Conservation (phyloP, 1,284 basidiomycete species). For the Leccinum pseudoinsigne region DNA sequence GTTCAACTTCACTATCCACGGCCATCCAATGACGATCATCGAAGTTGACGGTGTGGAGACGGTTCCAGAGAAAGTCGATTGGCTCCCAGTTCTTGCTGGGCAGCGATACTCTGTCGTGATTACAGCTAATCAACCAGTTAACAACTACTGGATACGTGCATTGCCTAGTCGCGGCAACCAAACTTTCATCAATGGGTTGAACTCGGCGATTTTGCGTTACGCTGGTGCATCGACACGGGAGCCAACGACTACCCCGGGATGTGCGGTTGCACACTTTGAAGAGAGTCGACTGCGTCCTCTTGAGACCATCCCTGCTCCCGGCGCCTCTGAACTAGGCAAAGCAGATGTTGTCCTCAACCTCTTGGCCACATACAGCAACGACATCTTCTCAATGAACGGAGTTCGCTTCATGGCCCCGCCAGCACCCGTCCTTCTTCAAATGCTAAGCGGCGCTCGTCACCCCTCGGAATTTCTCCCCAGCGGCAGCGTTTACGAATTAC, state of each 20-base stretch:
- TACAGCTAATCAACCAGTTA: constrained; percentile 37
- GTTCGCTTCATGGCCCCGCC: constrained; percentile 39
- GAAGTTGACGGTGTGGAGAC: constrained; percentile 50
- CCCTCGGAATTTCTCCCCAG: constrained; percentile 45
- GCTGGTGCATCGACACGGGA: constrained; percentile 37
- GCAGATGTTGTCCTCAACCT: constrained; percentile 38
- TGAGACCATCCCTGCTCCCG: constrained; percentile 31
- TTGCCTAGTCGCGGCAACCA: constrained; percentile 24
- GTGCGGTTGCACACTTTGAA: constrained; percentile 24
- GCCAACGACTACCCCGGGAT: constrained; percentile 30
- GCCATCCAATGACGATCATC: constrained; percentile 46
- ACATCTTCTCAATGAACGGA: constrained; percentile 38
- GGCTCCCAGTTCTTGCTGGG: constrained; percentile 32
- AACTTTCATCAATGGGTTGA: constrained; percentile 34
- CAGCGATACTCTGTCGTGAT: constrained; percentile 41
- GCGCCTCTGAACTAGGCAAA: constrained; percentile 33
- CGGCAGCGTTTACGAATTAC: constrained; percentile 46
- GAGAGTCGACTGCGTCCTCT: constrained; percentile 36
- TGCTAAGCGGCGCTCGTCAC: constrained; percentile 46
- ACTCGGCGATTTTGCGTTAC: constrained; percentile 48
- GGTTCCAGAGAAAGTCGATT: constrained; percentile 38
- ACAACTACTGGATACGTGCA: constrained; percentile 36
- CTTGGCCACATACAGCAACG: constrained; percentile 19
- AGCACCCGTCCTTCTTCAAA: constrained; percentile 50
- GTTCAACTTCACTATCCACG: constrained; percentile 41